A percentile compares a stretch with the other conserved stretches of the same genome.
phyloP scores from a whole-genome alignment of 2,329 filamentous ascomycete species.

The Didymella segeticola region DNA sequence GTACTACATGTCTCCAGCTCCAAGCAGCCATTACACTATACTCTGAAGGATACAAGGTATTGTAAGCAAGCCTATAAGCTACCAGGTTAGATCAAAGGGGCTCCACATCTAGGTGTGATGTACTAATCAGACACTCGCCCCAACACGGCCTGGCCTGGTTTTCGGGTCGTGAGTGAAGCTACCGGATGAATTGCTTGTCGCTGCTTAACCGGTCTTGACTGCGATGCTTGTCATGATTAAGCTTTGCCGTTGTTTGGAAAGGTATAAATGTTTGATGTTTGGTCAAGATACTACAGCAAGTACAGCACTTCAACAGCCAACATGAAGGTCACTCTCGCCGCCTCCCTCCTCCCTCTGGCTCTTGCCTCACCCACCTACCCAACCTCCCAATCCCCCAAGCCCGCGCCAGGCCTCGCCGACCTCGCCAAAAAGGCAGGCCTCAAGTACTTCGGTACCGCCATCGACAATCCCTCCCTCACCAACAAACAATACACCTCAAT shows the following conservation, averaged over 20 bases:
- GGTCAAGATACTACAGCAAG: too few relatives aligned
- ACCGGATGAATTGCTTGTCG: constrained; percentile 27
- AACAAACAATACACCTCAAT: constrained; percentile 64
- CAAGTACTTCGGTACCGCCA: constrained; percentile 64
- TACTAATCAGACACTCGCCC: too few relatives aligned
- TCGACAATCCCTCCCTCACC: constrained; percentile 57
- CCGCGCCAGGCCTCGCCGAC: constrained; percentile 53
- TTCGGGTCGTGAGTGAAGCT: constrained; percentile 9
- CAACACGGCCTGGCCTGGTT: constrained; percentile 19
- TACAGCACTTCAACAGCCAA: constrained; percentile 4
- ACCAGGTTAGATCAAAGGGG: too few relatives aligned
- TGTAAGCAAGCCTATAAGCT: too few relatives aligned
- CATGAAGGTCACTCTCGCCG: constrained; percentile 35
- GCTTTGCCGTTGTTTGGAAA: not conserved
- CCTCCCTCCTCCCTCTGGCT: constrained; percentile 26
- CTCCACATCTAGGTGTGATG: too few relatives aligned
- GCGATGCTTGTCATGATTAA: constrained; percentile 11
- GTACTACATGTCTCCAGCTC: too few relatives aligned
- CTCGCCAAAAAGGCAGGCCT: constrained; percentile 64
- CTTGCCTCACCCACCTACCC: constrained; percentile 27
- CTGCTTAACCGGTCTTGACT: constrained; percentile 7
- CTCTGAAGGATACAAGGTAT: too few relatives aligned
- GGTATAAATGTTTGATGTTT: constrained; percentile 11
- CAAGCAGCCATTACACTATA: too few relatives aligned
- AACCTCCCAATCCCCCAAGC: constrained; percentile 13